Conservation (phyloP, 805 yeast genomes). For the Pichia paraexigua region DNA sequence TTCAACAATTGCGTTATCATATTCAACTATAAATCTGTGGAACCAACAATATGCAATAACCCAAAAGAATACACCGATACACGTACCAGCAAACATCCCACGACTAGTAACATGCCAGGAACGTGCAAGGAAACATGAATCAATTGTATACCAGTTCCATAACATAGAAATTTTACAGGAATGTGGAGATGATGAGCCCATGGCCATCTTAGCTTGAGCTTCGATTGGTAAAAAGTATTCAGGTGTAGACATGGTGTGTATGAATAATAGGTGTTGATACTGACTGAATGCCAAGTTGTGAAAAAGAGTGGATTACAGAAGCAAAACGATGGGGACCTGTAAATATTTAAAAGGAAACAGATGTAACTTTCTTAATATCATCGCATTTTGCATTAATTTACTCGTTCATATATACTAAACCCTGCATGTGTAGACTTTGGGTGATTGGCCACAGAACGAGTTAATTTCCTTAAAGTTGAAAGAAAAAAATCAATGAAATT, state of each 20-base stretch:
- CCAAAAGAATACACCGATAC: conserved; percentile 58
- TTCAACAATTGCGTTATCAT: conserved; percentile 33
- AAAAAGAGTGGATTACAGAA: background rate
- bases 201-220: conserved; percentile 13
- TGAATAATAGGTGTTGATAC: too few species aligned
- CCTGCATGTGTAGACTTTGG: too few species aligned
- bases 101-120: conserved; percentile 54
- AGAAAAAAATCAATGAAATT: background rate
- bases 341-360: background rate
- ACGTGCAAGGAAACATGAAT: conserved; percentile 54
- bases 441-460: background rate
- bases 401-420: background rate
- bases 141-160: conserved; percentile 70
- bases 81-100: conserved; percentile 66
- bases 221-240: conserved; percentile 9
- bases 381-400: background rate
- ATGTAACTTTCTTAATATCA: too few species aligned
- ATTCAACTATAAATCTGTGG: conserved; percentile 47
- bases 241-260: background rate
- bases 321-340: background rate
- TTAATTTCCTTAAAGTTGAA: background rate
- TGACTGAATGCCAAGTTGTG: background rate
- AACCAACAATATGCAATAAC: conserved; percentile 52
- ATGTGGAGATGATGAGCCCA: conserved; percentile 9
- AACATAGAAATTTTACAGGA: conserved; percentile 37